Evolutionary conservation across 2,329 filamentous ascomycete species (phyloP), one percentile per base, ranked within the genome.

Genomic region (Spiromastix sp.): DNA sequence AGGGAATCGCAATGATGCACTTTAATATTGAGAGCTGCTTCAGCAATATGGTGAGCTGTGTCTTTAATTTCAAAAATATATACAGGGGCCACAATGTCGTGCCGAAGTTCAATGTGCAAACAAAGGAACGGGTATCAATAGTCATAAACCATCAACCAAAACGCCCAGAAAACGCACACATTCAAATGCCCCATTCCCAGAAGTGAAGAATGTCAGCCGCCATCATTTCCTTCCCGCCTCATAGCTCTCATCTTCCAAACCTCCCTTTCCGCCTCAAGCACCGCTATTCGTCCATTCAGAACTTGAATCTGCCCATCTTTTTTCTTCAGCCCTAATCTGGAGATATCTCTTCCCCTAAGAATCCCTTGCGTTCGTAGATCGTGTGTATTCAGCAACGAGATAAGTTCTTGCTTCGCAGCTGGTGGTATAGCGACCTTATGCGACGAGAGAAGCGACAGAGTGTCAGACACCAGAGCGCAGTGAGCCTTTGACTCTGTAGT

Each of bases 241-340:
- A 63, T 44, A 36, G 57, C 54, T 37, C 51, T 50, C 35, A 68
- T 61, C 40, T 61, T 66, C 49, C 71, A 67, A 37, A 71, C 64
- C 48, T 75, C 69, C 27, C 63, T 54, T 50, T 77, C 70, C 10
- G 66, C 65, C 49, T 77, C 70, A 22, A 81, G 52, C 9, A 59
- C 60, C 4, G 55, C 58, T 67, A 93, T 64, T 46, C 79, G 62
- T 51, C 82, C 63, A 63, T 78, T 70, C 59, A 93, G 59, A 56
- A 82, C 65, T 55, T 68, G 58, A 54, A 81, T 64, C 60, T 77
- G 61, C 52, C 74, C 58, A 63, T 89, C 79, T 43, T 77, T 78
- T 4, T 68, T 66, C 49, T 74, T 77, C 21, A 84, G 50, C 3
- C 70, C 71, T 6, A 71, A 55, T n/a, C 82, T 62, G 3, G 72